Conservation (phyloP, 2,329 filamentous ascomycete genomes). For the Beauveria sp. region DNA sequence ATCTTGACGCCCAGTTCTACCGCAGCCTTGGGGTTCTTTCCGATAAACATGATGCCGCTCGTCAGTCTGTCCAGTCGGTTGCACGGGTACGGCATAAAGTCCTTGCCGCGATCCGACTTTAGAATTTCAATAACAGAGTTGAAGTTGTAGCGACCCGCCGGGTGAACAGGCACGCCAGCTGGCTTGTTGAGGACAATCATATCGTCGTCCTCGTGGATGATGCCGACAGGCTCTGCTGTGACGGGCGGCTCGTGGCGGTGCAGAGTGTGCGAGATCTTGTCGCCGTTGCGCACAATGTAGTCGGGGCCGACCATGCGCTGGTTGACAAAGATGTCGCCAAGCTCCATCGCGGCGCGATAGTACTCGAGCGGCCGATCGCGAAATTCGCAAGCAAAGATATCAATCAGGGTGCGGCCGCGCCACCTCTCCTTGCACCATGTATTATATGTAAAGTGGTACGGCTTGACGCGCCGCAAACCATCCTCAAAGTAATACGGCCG, state of each 20-base stretch:
- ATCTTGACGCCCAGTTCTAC: conserved; percentile 72
- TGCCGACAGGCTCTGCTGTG: conserved; percentile 66
- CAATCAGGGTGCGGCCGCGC: conserved; percentile 71
- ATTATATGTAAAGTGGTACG: conserved; percentile 92
- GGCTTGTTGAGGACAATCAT: conserved; percentile 98
- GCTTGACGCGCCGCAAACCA: conserved; percentile 72
- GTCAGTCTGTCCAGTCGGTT: conserved; percentile 92
- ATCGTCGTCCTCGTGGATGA: conserved; percentile 86
- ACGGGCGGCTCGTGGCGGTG: conserved; percentile 96
- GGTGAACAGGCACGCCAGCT: conserved; percentile 88
- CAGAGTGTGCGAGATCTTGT: conserved; percentile 84
- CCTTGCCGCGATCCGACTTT: conserved; percentile 59
- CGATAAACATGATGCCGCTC: conserved; percentile 96
- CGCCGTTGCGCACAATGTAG: conserved; percentile 76
- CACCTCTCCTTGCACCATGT: conserved; percentile 92
- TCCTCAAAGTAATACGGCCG: conserved; percentile 76
- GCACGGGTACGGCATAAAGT: conserved; percentile 60
- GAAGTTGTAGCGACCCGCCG: conserved; percentile 90
- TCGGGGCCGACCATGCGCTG: conserved; percentile 60
- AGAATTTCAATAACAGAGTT: conserved; percentile 94
- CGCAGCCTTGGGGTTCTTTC: conserved; percentile 74
- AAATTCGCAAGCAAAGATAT: conserved; percentile 89
- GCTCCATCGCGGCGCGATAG: conserved; percentile 77
- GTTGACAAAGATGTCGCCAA: conserved; percentile 73
- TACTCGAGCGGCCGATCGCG: conserved; percentile 80